Conservation (phyloP, 2,329 filamentous ascomycete genomes). For the Scytalidium lignicola region DNA sequence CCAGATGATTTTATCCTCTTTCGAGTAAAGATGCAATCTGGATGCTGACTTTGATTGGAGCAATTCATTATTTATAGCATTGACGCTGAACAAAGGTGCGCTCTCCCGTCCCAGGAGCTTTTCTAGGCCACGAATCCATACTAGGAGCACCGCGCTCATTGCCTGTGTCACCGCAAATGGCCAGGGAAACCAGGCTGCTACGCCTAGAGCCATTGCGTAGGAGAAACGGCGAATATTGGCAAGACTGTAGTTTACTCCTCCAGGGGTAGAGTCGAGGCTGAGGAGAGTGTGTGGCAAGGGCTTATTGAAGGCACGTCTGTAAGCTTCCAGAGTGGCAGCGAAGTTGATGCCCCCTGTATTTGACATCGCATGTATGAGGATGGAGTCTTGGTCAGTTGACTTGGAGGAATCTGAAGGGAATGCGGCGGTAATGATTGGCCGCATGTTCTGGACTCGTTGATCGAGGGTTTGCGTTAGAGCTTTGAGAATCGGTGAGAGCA, state of each 20-base stretch:
- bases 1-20: slow-evolving; percentile 50
- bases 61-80: slow-evolving; percentile 32
- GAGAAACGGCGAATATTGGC: slow-evolving; percentile 46
- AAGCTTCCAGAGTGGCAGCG: slow-evolving; percentile 44
- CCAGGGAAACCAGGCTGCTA: slow-evolving; percentile 42
- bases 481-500: slow-evolving; percentile 44
- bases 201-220: slow-evolving; percentile 46
- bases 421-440: slow-evolving; percentile 36
- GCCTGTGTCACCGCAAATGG: slow-evolving; percentile 42
- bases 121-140: neutral
- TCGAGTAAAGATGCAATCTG: slow-evolving; percentile 54
- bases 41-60: slow-evolving; percentile 33
- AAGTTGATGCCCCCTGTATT: slow-evolving; percentile 51
- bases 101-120: slow-evolving; percentile 33
- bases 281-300: slow-evolving; percentile 37
- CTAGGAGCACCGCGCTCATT: slow-evolving; percentile 40
- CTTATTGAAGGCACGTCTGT: slow-evolving; percentile 30
- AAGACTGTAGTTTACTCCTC: slow-evolving; percentile 35
- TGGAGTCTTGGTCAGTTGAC: slow-evolving; percentile 20
- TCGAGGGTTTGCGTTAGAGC: slow-evolving; percentile 39
- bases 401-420: slow-evolving; percentile 21
- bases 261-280: slow-evolving; percentile 49
- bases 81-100: slow-evolving; percentile 35
- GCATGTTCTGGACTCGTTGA: slow-evolving; percentile 38
- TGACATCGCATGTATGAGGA: slow-evolving; percentile 49